Percentiles rank a stretch among this genome's conserved stretches.
Evolutionary conservation across 78 protist species (phyloP).

Genomic region (Abeoforma whisleri): DNA sequence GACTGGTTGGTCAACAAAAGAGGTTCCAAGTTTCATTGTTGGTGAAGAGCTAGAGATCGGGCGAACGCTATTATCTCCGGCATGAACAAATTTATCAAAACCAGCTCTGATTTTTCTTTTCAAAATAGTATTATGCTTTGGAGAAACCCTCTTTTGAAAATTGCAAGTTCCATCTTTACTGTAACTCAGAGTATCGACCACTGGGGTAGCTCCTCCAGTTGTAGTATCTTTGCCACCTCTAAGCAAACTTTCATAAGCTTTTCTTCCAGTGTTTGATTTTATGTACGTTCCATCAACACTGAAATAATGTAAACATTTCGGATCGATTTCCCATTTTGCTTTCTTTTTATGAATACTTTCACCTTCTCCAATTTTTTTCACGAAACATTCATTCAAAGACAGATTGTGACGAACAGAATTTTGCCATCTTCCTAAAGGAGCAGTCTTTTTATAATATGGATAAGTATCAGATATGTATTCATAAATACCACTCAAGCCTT

Average conservation of each 20-base stretch:
- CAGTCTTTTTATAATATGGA: conserved; percentile 6
- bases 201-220: not conserved
- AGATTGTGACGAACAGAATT: conserved; percentile 13
- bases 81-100: not conserved
- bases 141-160: not conserved
- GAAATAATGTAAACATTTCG: not conserved
- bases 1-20: too few relatives aligned
- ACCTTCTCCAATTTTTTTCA: not conserved
- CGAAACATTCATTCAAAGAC: not conserved
- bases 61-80: too few relatives aligned
- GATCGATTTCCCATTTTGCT: not conserved
- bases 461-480: not conserved
- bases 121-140: not conserved
- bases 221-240: not conserved
- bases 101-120: not conserved
- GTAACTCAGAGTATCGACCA: not conserved
- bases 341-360: not conserved
- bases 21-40: too few relatives aligned
- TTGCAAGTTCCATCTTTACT: not conserved
- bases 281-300: not conserved
- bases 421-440: conserved; percentile 15
- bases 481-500: conserved; percentile 15
- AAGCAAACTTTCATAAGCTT: not conserved
- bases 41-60: too few relatives aligned
- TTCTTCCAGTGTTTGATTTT: not conserved